Base-by-base conservation (phyloP, 495 filamentous ascomycete genomes). In the Penicillium canescens region DNA sequence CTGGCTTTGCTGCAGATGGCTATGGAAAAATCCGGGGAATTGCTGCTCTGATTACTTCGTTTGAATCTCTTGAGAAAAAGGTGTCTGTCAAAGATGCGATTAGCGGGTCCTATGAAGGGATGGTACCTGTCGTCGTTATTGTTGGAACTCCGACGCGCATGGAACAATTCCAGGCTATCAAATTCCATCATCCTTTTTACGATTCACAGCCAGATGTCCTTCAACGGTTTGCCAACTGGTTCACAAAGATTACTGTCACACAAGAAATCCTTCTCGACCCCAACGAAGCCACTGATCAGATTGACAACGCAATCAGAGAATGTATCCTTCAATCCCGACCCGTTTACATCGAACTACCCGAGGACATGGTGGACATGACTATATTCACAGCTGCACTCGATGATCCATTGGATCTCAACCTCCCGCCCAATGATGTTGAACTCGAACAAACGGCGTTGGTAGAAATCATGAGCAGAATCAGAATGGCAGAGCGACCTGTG, bases 321-420 rank as follows among this genome's bases (percentile, higher is more conserved):
- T 74, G 68, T 56, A 8, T 70, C 0, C 38, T 67, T 4, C 66
- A 71, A 34, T 69, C 64, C 42, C 50, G 67, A 39, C 76, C 74
- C 6, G 74, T 78, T 1, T 73, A 71, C 31, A 60, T 78, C 16
- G 56, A 64, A 13, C 23, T 77, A 3, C 76, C 76, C 0, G 55
- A 47, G 3, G 76, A 77, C 45, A 66, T 78, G 68, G 70, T 73
- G n/a, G 46, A 46, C 12, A 46, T 52, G 8, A 47, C 31, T 0
- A 60, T 73, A 2, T 48, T 53, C 0, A 43, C 18, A 20, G 44
- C 38, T 11, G 45, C 14, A 1, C 49, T 53, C 0, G 11, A 18
- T 6, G 34, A 16, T 14, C 18, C 5, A 6, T 16, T 45, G 24
- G 12, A 49, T 49, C 24, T 54, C 14, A n/a, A 16, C 37, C 18